Conservation (phyloP, 257 asterid genomes). For the Pogostemon cablin region DNA sequence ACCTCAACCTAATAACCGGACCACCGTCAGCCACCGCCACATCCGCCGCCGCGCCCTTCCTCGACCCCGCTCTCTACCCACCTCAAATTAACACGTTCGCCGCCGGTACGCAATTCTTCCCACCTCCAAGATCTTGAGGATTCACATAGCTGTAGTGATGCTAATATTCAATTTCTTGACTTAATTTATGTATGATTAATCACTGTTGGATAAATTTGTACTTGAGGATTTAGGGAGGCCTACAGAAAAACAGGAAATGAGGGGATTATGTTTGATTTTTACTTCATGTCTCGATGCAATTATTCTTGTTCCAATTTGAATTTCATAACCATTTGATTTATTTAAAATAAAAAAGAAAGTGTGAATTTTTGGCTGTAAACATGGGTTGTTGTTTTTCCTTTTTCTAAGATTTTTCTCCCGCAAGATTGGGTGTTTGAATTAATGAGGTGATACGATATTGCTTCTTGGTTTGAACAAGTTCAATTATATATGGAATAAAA, state of each 20-base stretch:
- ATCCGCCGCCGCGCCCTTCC: constrained; percentile 39
- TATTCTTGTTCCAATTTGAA: constrained; percentile 36
- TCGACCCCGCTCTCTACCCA: constrained; percentile 62
- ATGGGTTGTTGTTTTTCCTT: constrained; percentile 16
- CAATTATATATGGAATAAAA: constrained; percentile 7
- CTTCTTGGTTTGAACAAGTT: constrained; percentile 37
- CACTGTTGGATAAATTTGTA: constrained; percentile 1
- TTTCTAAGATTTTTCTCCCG: constrained; percentile 23
- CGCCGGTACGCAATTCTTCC: constrained; percentile 98
- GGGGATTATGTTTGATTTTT: constrained; percentile 46
- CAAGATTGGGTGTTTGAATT: constrained; percentile 24
- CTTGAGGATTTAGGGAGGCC: constrained; percentile 26
- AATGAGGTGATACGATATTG: constrained; percentile 16
- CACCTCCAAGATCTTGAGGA: constrained; percentile 77
- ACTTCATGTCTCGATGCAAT: constrained; percentile 38
- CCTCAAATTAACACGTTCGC: constrained; percentile 74
- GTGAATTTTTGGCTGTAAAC: constrained; percentile 29
- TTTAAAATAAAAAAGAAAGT: constrained; percentile 10
- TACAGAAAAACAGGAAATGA: constrained; percentile 38
- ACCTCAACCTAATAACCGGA: constrained; percentile 56
- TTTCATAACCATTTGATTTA: background rate
- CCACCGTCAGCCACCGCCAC: constrained; percentile 41
- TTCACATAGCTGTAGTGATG: no score
- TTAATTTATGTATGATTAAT: no score
- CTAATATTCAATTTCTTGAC: no score